A percentile compares a stretch with the other conserved stretches of the same genome.
Evolutionary conservation across 176 grass and related monocot genomes (phyloP).

Genomic region (Elymus sibiricus): DNA sequence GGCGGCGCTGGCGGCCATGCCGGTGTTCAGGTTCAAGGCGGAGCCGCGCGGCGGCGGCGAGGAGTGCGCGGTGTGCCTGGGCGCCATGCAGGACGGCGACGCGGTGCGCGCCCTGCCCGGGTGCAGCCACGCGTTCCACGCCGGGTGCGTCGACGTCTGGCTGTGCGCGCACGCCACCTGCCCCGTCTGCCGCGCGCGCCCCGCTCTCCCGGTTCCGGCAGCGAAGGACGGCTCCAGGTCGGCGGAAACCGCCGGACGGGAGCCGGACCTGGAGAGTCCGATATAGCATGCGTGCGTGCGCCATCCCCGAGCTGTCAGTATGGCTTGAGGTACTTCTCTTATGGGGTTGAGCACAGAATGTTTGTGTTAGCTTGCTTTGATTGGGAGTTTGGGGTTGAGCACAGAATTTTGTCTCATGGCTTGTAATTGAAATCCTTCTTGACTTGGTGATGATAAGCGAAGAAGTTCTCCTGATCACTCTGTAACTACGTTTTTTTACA

Average conservation of each 20-base stretch:
- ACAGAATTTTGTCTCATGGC: background rate
- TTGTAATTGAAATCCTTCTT: background rate
- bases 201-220: conserved; percentile 14
- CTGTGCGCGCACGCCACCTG: conserved; percentile 45
- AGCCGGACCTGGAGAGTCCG: conserved; percentile 38
- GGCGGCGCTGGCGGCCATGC: conserved; percentile 44
- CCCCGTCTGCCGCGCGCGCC: conserved; percentile 47
- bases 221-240: background rate
- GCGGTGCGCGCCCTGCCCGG: conserved; percentile 53
- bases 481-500: background rate
- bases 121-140: conserved; percentile 57
- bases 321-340: background rate
- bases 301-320: background rate
- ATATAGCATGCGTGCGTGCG: background rate
- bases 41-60: background rate
- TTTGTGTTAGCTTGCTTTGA: background rate
- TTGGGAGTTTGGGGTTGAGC: background rate
- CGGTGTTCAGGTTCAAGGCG: conserved; percentile 35
- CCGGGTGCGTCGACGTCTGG: conserved; percentile 47
- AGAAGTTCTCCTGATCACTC: background rate
- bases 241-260: background rate
- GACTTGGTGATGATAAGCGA: background rate
- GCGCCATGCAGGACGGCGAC: conserved; percentile 56
- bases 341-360: background rate
- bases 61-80: conserved; percentile 58